phyloP scores from a whole-genome alignment of 371 early-diverging fungal species.

The Syncephalastrum monosporum region DNA sequence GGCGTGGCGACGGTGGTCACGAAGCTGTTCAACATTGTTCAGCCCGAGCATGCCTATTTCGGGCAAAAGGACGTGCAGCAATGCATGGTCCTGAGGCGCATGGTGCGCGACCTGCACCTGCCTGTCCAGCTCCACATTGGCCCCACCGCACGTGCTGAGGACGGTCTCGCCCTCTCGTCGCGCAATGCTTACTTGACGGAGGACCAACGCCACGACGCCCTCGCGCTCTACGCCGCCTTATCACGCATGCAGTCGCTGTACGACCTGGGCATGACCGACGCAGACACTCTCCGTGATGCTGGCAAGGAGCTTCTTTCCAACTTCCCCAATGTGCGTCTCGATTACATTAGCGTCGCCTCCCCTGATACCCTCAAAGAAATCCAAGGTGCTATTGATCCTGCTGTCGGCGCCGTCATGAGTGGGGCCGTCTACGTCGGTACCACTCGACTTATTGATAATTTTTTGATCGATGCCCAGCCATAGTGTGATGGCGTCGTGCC shows the following conservation, averaged over 20 bases:
- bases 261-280: conserved; percentile 42
- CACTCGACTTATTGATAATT: conserved; percentile 94
- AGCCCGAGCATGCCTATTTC: conserved; percentile 84
- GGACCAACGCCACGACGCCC: conserved; percentile 72
- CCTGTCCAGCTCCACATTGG: conserved; percentile 75
- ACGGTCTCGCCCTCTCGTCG: conserved; percentile 90
- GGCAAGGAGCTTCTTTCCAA: too few relatives aligned
- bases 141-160: conserved; percentile 77
- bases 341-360: conserved; percentile 85
- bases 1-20: conserved; percentile 96
- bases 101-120: conserved; percentile 85
- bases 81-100: conserved; percentile 78
- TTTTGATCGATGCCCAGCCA: conserved; percentile 55
- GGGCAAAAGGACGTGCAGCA: conserved; percentile 98
- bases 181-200: conserved; percentile 85
- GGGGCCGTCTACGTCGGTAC: conserved; percentile 87
- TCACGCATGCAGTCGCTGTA: conserved; percentile 52
- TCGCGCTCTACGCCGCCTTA: conserved; percentile 76
- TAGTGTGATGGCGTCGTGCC: not conserved
- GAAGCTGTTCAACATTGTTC: conserved; percentile 89
- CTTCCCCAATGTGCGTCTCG: conserved; percentile 49
- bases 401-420: conserved; percentile 80
- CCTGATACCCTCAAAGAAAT: conserved; percentile 57
- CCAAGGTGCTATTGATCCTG: conserved; percentile 21
- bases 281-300: conserved; percentile 21